Percentiles rank a stretch among this genome's conserved stretches.
phyloP scores from a whole-genome alignment of 805 yeast species.

The Henningerozyma blattae region DNA sequence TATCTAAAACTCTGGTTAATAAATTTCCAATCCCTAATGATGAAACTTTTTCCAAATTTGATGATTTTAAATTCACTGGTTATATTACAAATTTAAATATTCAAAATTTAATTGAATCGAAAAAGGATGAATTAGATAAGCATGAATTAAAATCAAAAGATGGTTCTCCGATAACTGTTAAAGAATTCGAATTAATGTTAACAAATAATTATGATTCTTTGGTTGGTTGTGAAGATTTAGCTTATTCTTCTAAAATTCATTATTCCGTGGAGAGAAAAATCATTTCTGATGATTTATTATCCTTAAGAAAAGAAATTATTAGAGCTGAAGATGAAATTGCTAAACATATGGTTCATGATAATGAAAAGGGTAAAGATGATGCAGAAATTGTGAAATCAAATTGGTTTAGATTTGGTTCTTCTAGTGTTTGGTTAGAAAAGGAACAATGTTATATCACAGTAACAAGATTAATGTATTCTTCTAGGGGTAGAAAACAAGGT shows the following conservation, averaged over 20 bases:
- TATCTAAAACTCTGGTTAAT: too few relatives aligned
- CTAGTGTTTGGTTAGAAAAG: conserved; percentile 41
- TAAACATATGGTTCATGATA: conserved; percentile 1
- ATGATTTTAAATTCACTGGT: too few relatives aligned
- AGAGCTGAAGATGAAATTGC: conserved; percentile 1
- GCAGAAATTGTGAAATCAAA: conserved; percentile 5
- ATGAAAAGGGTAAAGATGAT: conserved; percentile 4
- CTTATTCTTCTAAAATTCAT: conserved; percentile 2
- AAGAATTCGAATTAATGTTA: too few relatives aligned
- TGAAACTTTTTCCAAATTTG: too few relatives aligned
- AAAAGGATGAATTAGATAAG: too few relatives aligned
- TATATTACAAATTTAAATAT: too few relatives aligned
- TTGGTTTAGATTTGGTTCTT: conserved; percentile 39
- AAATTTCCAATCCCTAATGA: too few relatives aligned
- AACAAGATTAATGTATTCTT: conserved; percentile 31
- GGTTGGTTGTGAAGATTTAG: conserved; percentile 3
- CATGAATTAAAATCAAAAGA: too few relatives aligned
- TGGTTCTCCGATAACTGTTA: too few relatives aligned
- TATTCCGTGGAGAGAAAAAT: neutral
- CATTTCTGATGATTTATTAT: conserved; percentile 3
- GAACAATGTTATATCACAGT: conserved; percentile 38
- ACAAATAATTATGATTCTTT: neutral
- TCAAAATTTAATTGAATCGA: too few relatives aligned
- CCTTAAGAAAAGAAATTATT: conserved; percentile 3
- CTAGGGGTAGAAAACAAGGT: conserved; percentile 18